Percentiles rank a stretch among this genome's conserved stretches.
Conservation (phyloP, 495 filamentous ascomycete genomes). For the Parachaetomium inaequale region DNA sequence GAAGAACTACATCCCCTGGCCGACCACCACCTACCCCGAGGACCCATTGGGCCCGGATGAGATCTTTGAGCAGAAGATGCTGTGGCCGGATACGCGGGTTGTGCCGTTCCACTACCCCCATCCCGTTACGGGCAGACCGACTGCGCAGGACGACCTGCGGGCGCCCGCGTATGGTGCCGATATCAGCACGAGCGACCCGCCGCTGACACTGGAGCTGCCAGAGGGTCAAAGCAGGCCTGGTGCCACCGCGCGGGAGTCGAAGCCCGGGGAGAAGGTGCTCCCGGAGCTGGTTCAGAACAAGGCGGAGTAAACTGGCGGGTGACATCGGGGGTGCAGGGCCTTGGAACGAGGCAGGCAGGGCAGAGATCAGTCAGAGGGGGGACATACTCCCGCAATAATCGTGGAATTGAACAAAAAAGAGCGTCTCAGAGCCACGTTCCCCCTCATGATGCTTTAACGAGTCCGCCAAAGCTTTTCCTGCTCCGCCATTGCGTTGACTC, state of each 20-base stretch:
- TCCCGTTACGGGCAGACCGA: conserved; percentile 47
- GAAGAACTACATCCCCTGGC: conserved; percentile 51
- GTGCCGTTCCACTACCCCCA: conserved; percentile 56
- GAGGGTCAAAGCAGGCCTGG: conserved; percentile 39
- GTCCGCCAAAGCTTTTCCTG: too few relatives aligned
- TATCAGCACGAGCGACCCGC: conserved; percentile 34
- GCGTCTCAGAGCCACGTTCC: too few relatives aligned
- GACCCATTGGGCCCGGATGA: conserved; percentile 51
- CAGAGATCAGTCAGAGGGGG: too few relatives aligned
- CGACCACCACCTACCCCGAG: conserved; percentile 42
- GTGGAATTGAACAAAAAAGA: too few relatives aligned
- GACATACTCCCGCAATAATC: too few relatives aligned
- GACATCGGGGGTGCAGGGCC: background rate
- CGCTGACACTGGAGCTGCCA: conserved; percentile 44
- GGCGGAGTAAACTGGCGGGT: background rate
- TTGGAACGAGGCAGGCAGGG: too few relatives aligned
- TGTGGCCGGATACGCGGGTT: conserved; percentile 55
- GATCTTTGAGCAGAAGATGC: conserved; percentile 50
- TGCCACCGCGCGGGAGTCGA: conserved; percentile 27
- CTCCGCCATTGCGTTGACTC: too few relatives aligned
- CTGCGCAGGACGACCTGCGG: conserved; percentile 44
- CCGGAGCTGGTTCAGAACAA: conserved; percentile 40
- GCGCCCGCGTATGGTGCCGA: conserved; percentile 46
- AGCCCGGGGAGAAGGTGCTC: conserved; percentile 38
- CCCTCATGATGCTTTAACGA: too few relatives aligned